These are phyloP conservation scores for Geotrichum macrosporum DNA, from an alignment of 1,139 yeast genomes.

Conservation along the genomic window DNA sequence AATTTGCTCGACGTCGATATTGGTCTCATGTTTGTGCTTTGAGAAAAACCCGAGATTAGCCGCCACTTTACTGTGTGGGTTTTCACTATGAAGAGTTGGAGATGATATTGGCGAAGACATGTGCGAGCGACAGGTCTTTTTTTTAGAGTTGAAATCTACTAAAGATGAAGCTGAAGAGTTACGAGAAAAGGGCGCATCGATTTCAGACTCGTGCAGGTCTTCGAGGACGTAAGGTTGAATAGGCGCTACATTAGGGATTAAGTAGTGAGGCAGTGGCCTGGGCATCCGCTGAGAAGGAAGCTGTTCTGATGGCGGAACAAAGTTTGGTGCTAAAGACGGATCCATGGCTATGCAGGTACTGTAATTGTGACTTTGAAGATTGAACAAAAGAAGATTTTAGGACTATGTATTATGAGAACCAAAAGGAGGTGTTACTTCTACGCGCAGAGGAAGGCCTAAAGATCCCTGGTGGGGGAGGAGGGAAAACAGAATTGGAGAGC, in stretches of 20 bases:
- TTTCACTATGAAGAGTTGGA: not conserved
- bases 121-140: not conserved
- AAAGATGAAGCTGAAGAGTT: slow-evolving; percentile 31
- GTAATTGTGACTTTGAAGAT: not conserved
- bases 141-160: not conserved
- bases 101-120: not conserved
- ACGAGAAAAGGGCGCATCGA: slow-evolving; percentile 70
- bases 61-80: not conserved
- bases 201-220: slow-evolving; percentile 56
- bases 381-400: not conserved
- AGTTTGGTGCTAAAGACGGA: slow-evolving; percentile 39
- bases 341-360: slow-evolving; percentile 32
- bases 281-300: slow-evolving; percentile 40
- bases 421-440: too few species aligned
- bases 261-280: slow-evolving; percentile 61
- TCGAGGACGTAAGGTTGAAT: slow-evolving; percentile 73
- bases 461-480: too few species aligned
- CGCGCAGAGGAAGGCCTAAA: too few species aligned
- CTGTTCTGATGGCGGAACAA: slow-evolving; percentile 39
- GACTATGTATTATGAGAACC: too few species aligned
- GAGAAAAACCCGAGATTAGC: not conserved
- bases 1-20: too few species aligned
- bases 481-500: too few species aligned
- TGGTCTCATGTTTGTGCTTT: too few species aligned
- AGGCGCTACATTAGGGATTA: slow-evolving; percentile 72